These are phyloP conservation scores for Westerdykella sp. DNA, from an alignment of 2,329 filamentous ascomycete genomes.

Conservation along the genomic window DNA sequence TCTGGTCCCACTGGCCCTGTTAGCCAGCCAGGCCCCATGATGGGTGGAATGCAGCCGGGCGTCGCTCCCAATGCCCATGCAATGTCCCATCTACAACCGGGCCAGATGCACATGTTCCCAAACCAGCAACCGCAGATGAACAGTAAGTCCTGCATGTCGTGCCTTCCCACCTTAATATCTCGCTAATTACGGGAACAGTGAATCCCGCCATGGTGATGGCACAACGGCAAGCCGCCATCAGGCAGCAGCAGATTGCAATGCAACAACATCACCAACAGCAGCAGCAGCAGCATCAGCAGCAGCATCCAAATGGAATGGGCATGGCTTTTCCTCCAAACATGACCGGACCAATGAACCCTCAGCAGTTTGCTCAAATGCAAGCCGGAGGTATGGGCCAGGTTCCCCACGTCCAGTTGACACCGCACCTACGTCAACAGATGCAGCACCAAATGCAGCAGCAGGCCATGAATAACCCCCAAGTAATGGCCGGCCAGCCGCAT, in stretches of 20 bases:
- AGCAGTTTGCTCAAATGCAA: slow-evolving; percentile 25
- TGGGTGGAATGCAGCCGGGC: slow-evolving; percentile 69
- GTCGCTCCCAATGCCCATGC: slow-evolving; percentile 60
- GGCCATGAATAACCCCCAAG: slow-evolving; percentile 8
- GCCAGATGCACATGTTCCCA: slow-evolving; percentile 52
- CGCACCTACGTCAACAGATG: slow-evolving; percentile 42
- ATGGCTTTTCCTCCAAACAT: slow-evolving; percentile 49
- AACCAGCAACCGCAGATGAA: slow-evolving; percentile 43
- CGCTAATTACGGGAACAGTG: slow-evolving; percentile 19
- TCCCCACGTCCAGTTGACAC: slow-evolving; percentile 22
- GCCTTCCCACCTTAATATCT: slow-evolving; percentile 1
- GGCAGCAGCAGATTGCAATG: slow-evolving; percentile 45
- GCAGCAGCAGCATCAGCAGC: slow-evolving; percentile 46
- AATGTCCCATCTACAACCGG: slow-evolving; percentile 64
- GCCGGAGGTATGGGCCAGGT: slow-evolving; percentile 18
- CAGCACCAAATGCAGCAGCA: slow-evolving; percentile 41
- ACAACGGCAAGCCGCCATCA: slow-evolving; percentile 12
- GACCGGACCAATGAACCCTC: slow-evolving; percentile 42
- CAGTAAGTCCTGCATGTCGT: slow-evolving; percentile 27
- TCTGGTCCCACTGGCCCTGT: slow-evolving; percentile 65
- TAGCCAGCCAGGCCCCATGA: slow-evolving; percentile 63
- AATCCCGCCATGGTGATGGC: slow-evolving; percentile 39
- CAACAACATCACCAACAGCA: slow-evolving; percentile 48
- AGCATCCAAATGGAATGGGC: slow-evolving; percentile 47
- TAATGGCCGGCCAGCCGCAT: slow-evolving; percentile 18